A percentile compares a stretch with the other conserved stretches of the same genome.
Conservation (phyloP, 2,329 filamentous ascomycete genomes). For the Orbilia javanica region DNA sequence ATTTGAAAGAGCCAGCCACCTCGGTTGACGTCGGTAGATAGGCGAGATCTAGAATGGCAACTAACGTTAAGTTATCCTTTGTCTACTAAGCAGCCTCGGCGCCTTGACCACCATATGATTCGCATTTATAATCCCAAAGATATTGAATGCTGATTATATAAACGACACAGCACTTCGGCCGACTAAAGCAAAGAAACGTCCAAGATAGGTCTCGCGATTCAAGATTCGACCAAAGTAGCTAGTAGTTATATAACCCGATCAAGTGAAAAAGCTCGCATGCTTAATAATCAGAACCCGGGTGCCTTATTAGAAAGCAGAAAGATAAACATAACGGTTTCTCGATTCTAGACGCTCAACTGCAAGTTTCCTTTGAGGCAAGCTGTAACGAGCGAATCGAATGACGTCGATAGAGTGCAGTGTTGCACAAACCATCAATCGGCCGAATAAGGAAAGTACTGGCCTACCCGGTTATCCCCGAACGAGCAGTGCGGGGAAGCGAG, state of each 20-base stretch:
- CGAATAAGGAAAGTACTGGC: not conserved
- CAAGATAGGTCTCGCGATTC: too few relatives aligned
- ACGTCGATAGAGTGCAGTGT: slow-evolving; percentile 8
- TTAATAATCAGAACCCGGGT: not conserved
- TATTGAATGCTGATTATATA: not conserved
- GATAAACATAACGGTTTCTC: not conserved
- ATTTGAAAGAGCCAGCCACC: not conserved
- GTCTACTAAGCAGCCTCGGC: not conserved
- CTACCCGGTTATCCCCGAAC: slow-evolving; percentile 12
- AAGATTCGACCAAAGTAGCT: not conserved
- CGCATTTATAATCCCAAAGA: not conserved
- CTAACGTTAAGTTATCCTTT: slow-evolving; percentile 1
- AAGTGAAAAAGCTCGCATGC: not conserved
- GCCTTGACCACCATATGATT: not conserved
- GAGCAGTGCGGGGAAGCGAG: slow-evolving; percentile 1
- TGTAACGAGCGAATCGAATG: not conserved
- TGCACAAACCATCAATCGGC: slow-evolving; percentile 8
- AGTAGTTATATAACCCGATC: not conserved
- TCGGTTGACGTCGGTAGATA: not conserved
- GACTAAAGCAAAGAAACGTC: not conserved
- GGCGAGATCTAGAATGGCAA: not conserved
- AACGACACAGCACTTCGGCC: not conserved
- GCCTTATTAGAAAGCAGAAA: not conserved
- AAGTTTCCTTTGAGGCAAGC: not conserved
- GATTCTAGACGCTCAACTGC: not conserved